Conservation (phyloP, 176 grass and related monocot genomes). For the Calamus simplicifolius region DNA sequence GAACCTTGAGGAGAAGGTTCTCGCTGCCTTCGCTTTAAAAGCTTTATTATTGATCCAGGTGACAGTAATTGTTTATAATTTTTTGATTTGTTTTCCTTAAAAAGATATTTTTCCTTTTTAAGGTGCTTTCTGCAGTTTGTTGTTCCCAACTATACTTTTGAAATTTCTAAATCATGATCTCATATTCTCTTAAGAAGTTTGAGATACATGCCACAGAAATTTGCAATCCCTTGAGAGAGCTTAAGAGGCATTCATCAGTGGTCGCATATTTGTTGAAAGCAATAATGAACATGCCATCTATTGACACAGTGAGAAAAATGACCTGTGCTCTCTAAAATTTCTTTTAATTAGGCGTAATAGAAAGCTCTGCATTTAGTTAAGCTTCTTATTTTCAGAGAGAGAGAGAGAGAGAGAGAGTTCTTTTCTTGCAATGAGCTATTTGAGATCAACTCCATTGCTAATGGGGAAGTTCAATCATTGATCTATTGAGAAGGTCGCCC, state of each 20-base stretch:
- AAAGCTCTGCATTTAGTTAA: neutral
- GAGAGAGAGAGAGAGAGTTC: neutral
- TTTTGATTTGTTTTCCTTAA: too few species aligned
- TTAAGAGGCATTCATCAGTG: neutral
- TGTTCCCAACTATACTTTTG: neutral
- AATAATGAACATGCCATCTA: neutral
- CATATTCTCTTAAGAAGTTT: neutral
- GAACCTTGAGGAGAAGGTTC: neutral
- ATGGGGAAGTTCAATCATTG: neutral
- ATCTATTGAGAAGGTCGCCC: neutral
- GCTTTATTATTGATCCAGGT: neutral
- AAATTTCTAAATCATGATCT: neutral
- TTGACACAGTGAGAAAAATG: neutral
- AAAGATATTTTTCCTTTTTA: too few species aligned
- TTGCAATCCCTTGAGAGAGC: neutral
- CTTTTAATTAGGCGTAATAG: neutral
- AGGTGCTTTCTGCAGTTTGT: neutral
- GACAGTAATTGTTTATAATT: neutral
- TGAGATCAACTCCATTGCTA: neutral
- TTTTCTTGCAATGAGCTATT: conserved; percentile 1
- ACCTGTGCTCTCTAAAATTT: neutral
- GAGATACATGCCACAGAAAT: neutral
- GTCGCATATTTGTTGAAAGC: conserved; percentile 1
- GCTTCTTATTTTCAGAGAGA: neutral
- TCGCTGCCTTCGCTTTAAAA: neutral